Evolutionary conservation across 169 alveolate species (phyloP).

Genomic region (Plasmodium vivax): DNA sequence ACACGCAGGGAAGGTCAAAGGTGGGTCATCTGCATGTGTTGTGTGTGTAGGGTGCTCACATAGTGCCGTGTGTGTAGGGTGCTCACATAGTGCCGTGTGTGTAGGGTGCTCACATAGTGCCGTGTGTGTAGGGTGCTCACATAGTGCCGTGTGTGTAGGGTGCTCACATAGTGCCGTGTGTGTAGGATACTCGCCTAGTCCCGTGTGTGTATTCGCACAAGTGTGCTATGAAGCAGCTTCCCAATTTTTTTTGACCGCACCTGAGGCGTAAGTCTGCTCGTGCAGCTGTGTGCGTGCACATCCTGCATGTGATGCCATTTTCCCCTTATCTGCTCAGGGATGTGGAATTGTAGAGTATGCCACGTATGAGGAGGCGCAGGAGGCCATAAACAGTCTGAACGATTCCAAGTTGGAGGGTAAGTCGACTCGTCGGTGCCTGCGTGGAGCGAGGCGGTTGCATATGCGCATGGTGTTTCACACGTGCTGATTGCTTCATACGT

Average conservation of each 20-base stretch:
- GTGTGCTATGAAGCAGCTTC: neutral
- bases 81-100: neutral
- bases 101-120: neutral
- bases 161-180: neutral
- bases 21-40: constrained; percentile 43
- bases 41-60: neutral
- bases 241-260: neutral
- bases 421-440: neutral
- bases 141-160: neutral
- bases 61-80: neutral
- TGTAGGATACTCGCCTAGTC: neutral
- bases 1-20: constrained; percentile 90
- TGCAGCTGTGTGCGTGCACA: neutral
- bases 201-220: neutral
- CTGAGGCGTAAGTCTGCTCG: neutral
- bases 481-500: neutral
- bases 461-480: neutral
- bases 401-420: constrained; percentile 78
- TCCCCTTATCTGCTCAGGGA: constrained; percentile 75
- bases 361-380: constrained; percentile 84
- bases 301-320: neutral
- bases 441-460: neutral
- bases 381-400: constrained; percentile 85
- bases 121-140: neutral
- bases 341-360: constrained; percentile 90